Evolutionary conservation across 805 yeast genomes (phyloP).

Genomic region (Candida hungchunana): DNA sequence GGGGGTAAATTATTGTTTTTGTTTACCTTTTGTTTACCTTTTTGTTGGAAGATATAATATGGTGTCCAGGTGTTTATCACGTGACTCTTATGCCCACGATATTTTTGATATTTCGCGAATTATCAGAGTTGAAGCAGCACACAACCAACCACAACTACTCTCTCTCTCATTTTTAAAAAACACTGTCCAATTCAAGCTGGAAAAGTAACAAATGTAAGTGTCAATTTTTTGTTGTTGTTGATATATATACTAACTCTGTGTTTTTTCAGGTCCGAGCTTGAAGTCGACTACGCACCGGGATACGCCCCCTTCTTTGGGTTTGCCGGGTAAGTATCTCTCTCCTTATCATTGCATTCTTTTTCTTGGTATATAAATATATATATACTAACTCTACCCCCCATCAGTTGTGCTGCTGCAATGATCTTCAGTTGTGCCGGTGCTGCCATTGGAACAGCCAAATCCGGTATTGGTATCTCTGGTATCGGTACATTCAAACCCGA

Average conservation of each 20-base stretch:
- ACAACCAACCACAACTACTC: too few species aligned
- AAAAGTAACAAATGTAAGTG: too few species aligned
- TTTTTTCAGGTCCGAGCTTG: constrained; percentile 33
- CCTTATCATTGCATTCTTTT: constrained; percentile 9
- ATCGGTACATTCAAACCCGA: constrained; percentile 98
- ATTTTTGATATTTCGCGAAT: constrained; percentile 5
- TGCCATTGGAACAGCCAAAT: constrained; percentile 96
- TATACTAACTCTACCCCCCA: constrained; percentile 6
- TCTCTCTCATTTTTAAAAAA: too few species aligned
- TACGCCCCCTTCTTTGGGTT: constrained; percentile 97
- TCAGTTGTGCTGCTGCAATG: constrained; percentile 82
- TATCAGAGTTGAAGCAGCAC: too few species aligned
- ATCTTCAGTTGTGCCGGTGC: constrained; percentile 94
- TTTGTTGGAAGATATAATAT: too few species aligned
- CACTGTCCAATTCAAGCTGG: too few species aligned
- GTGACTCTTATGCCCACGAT: too few species aligned
- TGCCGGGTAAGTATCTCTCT: constrained; percentile 57
- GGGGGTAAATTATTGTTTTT: constrained; percentile 2
- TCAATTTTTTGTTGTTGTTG: not conserved
- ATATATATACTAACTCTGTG: too few species aligned
- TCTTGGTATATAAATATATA: not conserved
- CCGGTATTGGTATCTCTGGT: constrained; percentile 98
- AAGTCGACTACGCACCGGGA: constrained; percentile 72
- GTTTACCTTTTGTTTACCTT: constrained; percentile 2
- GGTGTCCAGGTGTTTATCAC: too few species aligned